These are phyloP conservation scores for Leccinum sublutescens DNA, from an alignment of 768 basidiomycete genomes.

Conservation along the genomic window DNA sequence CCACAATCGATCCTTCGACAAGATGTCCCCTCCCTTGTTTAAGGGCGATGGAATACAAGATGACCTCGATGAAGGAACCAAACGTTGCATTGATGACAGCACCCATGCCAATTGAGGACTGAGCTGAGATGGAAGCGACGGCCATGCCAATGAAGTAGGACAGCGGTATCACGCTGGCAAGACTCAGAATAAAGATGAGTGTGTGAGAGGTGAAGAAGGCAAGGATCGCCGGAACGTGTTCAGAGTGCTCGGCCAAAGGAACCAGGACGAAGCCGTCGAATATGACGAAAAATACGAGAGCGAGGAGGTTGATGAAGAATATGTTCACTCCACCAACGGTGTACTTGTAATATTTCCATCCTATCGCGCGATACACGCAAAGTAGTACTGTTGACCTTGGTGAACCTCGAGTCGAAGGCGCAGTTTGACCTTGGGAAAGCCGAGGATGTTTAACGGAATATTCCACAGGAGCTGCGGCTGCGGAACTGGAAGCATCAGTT, in stretches of 20 bases:
- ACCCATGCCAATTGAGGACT: conserved; percentile 98
- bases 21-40: conserved; percentile 89
- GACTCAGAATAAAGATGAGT: conserved; percentile 78
- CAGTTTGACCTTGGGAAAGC: conserved; percentile 82
- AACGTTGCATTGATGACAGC: conserved; percentile 99
- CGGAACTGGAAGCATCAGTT: conserved; percentile 5
- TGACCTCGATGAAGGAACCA: conserved; percentile 96
- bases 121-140: conserved; percentile 97
- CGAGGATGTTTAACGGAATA: conserved; percentile 72
- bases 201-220: conserved; percentile 67
- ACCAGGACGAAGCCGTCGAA: conserved; percentile 86
- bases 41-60: conserved; percentile 88
- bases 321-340: conserved; percentile 99
- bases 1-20: conserved; percentile 96
- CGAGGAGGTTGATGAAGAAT: conserved; percentile 91
- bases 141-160: conserved; percentile 99
- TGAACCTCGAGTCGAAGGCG: conserved; percentile 69
- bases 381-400: conserved; percentile 85
- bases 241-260: conserved; percentile 61
- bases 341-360: conserved; percentile 96
- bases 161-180: conserved; percentile 92
- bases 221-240: conserved; percentile 65
- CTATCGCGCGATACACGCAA: conserved; percentile 91
- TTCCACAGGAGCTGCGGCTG: conserved; percentile 35
- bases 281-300: conserved; percentile 94